These are phyloP conservation scores for Fusarium sp. DNA, from an alignment of 2,329 filamentous ascomycete species.

Conservation along the genomic window DNA sequence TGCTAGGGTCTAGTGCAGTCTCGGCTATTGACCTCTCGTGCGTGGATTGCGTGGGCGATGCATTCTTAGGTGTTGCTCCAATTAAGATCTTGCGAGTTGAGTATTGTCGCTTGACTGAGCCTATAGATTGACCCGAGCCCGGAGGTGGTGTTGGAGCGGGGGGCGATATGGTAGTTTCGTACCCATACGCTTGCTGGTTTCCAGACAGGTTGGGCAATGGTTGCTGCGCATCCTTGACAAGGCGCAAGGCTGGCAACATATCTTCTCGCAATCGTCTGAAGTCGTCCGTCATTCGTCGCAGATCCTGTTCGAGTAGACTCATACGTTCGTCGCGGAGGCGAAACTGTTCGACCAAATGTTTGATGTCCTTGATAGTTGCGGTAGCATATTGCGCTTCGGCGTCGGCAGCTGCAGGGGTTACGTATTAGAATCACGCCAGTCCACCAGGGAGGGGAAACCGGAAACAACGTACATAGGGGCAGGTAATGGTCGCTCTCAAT, in stretches of 20 bases:
- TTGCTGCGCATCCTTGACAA: constrained; percentile 91
- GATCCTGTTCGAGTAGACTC: constrained; percentile 81
- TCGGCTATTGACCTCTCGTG: constrained; percentile 74
- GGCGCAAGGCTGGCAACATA: constrained; percentile 86
- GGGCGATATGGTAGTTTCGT: constrained; percentile 64
- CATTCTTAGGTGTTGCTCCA: constrained; percentile 78
- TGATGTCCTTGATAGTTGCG: constrained; percentile 93
- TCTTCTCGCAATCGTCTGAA: constrained; percentile 91
- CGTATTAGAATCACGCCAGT: constrained; percentile 39
- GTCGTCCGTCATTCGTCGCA: constrained; percentile 86
- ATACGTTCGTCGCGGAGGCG: constrained; percentile 92
- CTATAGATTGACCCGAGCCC: constrained; percentile 58
- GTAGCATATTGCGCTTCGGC: constrained; percentile 85
- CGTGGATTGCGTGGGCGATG: constrained; percentile 77
- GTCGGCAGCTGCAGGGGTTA: constrained; percentile 76
- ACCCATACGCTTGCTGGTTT: constrained; percentile 58
- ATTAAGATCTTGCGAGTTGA: constrained; percentile 81
- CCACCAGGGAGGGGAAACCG: constrained; percentile 22
- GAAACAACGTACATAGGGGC: constrained; percentile 75
- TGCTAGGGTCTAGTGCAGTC: constrained; percentile 75
- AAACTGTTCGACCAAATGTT: constrained; percentile 88
- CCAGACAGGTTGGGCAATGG: constrained; percentile 73
- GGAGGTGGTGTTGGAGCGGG: constrained; percentile 68
- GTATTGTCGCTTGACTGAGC: constrained; percentile 75
- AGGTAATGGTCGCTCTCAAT: constrained; percentile 95